A percentile compares a stretch with the other conserved stretches of the same genome.
phyloP scores from a whole-genome alignment of 805 yeast species.

The Metschnikowia chrysomelidarum region DNA sequence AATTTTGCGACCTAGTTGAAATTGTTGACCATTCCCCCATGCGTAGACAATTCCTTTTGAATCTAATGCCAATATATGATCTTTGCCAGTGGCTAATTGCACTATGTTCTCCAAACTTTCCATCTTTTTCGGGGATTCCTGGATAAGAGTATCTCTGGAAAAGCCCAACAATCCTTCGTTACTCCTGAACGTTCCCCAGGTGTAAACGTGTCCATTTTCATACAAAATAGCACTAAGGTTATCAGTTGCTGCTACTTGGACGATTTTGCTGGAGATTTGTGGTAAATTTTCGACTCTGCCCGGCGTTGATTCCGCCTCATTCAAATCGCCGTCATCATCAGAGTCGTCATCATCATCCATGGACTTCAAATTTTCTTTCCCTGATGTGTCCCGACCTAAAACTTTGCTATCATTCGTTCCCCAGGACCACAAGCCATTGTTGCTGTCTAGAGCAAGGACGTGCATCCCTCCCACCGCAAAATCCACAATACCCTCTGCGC shows the following conservation, averaged over 20 bases:
- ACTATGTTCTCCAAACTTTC: constrained; percentile 63
- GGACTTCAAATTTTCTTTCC: constrained; percentile 63
- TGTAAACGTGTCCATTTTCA: constrained; percentile 83
- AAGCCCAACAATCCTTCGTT: constrained; percentile 91
- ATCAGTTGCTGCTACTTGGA: constrained; percentile 89
- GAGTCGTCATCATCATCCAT: constrained; percentile 52
- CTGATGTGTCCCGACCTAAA: constrained; percentile 80
- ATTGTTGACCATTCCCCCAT: constrained; percentile 97
- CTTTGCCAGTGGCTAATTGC: constrained; percentile 89
- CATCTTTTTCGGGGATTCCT: constrained; percentile 65
- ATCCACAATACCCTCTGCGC: constrained; percentile 68
- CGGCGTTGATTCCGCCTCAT: constrained; percentile 88
- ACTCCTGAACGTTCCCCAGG: constrained; percentile 97
- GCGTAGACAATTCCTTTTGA: constrained; percentile 84
- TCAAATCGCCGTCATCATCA: constrained; percentile 77
- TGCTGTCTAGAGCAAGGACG: constrained; percentile 72
- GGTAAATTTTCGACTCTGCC: constrained; percentile 69
- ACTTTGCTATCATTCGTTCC: constrained; percentile 94
- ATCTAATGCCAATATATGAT: constrained; percentile 84
- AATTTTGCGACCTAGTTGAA: constrained; percentile 85
- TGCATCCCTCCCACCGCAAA: constrained; percentile 98
- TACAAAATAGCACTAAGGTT: constrained; percentile 80
- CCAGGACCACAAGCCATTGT: constrained; percentile 94
- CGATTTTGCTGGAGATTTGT: constrained; percentile 48
- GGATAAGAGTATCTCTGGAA: constrained; percentile 59